Evolutionary conservation across 164 flowering plant species (phyloP).

Genomic region (Chimonanthus praecox): DNA sequence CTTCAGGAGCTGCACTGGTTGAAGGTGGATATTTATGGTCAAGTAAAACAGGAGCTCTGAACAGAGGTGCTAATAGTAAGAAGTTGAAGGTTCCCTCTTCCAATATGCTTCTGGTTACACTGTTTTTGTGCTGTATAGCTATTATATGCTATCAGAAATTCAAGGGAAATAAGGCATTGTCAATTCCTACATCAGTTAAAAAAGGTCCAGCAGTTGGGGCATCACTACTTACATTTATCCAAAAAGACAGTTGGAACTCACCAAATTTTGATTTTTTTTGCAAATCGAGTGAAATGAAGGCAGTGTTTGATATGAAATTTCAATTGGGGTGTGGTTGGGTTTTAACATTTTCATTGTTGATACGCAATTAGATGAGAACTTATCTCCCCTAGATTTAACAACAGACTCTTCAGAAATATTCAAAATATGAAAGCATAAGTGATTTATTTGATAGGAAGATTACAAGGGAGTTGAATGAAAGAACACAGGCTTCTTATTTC

Average conservation of each 20-base stretch:
- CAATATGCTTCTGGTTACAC: conserved; percentile 26
- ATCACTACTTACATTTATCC: conserved; percentile 28
- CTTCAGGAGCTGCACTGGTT: conserved; percentile 57
- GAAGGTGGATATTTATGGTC: conserved; percentile 41
- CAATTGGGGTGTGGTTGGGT: background rate
- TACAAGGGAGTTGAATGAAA: no score
- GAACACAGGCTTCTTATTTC: background rate
- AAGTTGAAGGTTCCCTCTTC: conserved; percentile 22
- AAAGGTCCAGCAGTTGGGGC: conserved; percentile 23
- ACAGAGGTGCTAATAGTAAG: conserved; percentile 9
- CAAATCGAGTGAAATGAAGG: background rate
- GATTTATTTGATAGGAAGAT: no score
- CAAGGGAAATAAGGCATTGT: conserved; percentile 18
- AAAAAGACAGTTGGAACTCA: conserved; percentile 14
- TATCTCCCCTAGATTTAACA: background rate
- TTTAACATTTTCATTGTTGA: background rate
- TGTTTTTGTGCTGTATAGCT: conserved; percentile 30
- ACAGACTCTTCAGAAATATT: background rate
- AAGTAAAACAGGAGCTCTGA: conserved; percentile 8
- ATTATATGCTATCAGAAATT: conserved; percentile 35
- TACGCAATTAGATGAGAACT: background rate
- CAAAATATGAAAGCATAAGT: background rate
- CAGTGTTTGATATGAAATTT: background rate
- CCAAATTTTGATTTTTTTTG: background rate
- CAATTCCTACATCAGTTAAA: conserved; percentile 35